Evolutionary conservation across 495 filamentous ascomycete genomes (phyloP), one percentile per base, ranked within the genome.

Genomic region (Monascus purpureus): DNA sequence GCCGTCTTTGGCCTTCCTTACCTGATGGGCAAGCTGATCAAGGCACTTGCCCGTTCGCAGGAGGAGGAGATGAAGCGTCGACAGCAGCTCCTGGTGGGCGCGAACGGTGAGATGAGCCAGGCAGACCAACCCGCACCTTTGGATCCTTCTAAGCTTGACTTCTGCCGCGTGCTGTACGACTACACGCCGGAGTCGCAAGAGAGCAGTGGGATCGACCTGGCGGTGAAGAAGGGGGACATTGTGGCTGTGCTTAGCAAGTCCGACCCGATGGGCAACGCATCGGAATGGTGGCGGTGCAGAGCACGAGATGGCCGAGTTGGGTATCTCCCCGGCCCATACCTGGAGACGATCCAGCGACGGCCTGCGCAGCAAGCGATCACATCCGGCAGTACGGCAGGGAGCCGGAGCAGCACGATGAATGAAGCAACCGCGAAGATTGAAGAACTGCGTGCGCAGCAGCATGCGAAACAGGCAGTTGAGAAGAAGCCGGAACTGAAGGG

Each of bases 281-380:
- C 75, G 31, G 86, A 96, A 50, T 99, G 90, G 90, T 99, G 90
- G 90, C 75, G 80, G 36, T 99, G 90, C 57, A 68, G 90, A 35
- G 81, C 87, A n/a, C 66, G 92, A 29, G 86, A 96, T 49, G 85
- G 84, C 12, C 64, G 83, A 13, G 75, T 94, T 29, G 90, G 90
- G 2, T 99, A 94, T 48, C 66, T 99, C 8, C 90, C 90, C 4
- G 69, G 75, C 2, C 79, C 81, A 0, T 99, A 94, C 57, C 67
- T 99, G 31, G 86, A 93, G 59, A 68, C 75, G 5, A 80, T 92
- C 36, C 70, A 78, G 45, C 64, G 80, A 39, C 74, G 75, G 51
- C 75, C 74, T 22, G 61, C 62, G 1, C 72, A 67, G 42, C 64
- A 75, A 28, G 63, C 59, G 13, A 57, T 67, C 32, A 61, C 59